Evolutionary conservation across 805 yeast species (phyloP), one percentile per base, ranked within the genome.

Genomic region (Spathaspora sp.): DNA sequence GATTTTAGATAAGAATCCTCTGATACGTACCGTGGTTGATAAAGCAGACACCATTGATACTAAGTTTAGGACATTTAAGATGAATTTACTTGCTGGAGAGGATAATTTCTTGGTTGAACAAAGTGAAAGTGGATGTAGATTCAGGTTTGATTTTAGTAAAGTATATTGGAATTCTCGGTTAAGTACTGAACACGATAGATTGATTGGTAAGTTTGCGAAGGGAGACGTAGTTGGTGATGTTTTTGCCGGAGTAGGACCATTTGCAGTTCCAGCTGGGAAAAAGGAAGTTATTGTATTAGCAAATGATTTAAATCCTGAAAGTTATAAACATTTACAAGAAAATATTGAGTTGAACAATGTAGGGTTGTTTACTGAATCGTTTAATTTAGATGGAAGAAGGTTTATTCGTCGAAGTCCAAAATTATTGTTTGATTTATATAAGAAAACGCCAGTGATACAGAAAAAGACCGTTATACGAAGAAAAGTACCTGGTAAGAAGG

Each of bases 201-300:
- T 94, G 43, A 86, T 94, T 3, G 64, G 70, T 1, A 75, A 73
- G 52, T 86, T 88, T 60, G 60, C 79, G 42, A 75, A 80, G 3
- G 86, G 87, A 9, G 87, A 86, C 53, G 87, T 90, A 6, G 87
- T 96, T 0, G 89, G 90, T 60, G 99, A 94, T 72, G 97, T 91
- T 0, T 89, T 96, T 82, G 98, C 97, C 0, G 99, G 99, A 46
- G 98, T 94, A 1, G 99, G 99, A 0, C 99, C 99, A 4, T 94
- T 96, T 73, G 93, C 96, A 1, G 82, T 94, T 1, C 99, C 99
- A 0, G 96, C 97, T 0, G 98, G 92, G 12, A 90, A 87, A 66
- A 89, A 86, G 55, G 79, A 80, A 14, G 87, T 85, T 10, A 65
- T 92, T 49, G 96, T 89, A 0, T 75, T 94, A 59, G 97, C 97